Conservation (phyloP, 1,284 basidiomycete species). For the Microbotryomycetes sp. region DNA sequence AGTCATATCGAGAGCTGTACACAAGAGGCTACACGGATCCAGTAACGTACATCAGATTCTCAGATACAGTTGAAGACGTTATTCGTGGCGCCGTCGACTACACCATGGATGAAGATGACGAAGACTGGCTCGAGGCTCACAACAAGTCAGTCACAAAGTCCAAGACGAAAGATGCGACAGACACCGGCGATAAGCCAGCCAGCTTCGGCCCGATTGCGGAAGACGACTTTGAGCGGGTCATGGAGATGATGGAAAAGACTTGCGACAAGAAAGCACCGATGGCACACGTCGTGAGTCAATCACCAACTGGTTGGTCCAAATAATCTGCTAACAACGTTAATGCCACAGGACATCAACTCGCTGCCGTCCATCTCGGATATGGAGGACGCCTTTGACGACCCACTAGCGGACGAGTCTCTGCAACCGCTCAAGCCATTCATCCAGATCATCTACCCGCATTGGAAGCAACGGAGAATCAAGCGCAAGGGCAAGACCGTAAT, state of each 20-base stretch:
- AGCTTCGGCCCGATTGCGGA: slow-evolving; percentile 59
- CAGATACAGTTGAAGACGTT: slow-evolving; percentile 80
- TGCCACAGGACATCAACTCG: slow-evolving; percentile 46
- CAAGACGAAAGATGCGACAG: slow-evolving; percentile 48
- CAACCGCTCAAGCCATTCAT: slow-evolving; percentile 52
- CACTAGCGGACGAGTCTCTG: slow-evolving; percentile 9
- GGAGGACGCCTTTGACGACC: slow-evolving; percentile 46
- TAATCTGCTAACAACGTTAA: slow-evolving; percentile 5
- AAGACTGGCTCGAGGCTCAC: slow-evolving; percentile 86
- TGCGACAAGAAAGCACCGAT: slow-evolving; percentile 85
- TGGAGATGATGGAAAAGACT: slow-evolving; percentile 88
- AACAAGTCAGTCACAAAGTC: slow-evolving; percentile 51
- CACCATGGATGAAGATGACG: slow-evolving; percentile 93
- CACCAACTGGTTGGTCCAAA: slow-evolving; percentile 51
- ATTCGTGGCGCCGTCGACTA: slow-evolving; percentile 63
- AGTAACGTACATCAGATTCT: slow-evolving; percentile 71
- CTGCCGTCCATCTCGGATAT: slow-evolving; percentile 71
- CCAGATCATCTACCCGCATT: slow-evolving; percentile 67
- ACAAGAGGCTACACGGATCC: slow-evolving; percentile 66
- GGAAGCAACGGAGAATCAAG: slow-evolving; percentile 67
- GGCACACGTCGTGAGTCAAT: slow-evolving; percentile 70
- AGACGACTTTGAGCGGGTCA: slow-evolving; percentile 89
- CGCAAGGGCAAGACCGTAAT: slow-evolving; percentile 71
- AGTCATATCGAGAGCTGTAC: slow-evolving; percentile 62
- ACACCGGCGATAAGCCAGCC: slow-evolving; percentile 16